These are phyloP conservation scores for Eucalyptus curtisii DNA, from an alignment of 345 rosid genomes.

Conservation along the genomic window DNA sequence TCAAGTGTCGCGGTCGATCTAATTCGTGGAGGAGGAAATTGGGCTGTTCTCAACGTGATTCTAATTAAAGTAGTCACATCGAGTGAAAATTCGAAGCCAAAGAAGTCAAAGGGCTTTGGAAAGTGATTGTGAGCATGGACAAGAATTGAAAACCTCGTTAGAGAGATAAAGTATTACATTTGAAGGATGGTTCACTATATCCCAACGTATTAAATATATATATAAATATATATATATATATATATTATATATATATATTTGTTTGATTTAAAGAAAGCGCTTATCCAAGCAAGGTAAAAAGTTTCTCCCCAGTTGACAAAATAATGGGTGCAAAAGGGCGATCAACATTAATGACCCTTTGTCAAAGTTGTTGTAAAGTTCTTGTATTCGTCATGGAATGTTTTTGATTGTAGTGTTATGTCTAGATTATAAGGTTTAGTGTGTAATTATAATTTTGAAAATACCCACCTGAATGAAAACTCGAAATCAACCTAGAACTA, in stretches of 20 bases:
- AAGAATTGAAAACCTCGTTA: not conserved
- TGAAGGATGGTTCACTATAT: not conserved
- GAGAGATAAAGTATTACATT: fast-evolving
- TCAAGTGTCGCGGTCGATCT: not conserved
- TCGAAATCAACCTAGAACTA: not conserved
- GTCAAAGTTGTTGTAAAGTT: not conserved
- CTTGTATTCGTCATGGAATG: not conserved
- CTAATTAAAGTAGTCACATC: not conserved
- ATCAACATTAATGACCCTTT: not conserved
- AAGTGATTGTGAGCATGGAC: fast-evolving
- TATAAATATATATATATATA: too few relatives aligned
- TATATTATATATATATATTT: too few relatives aligned
- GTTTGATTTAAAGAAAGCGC: too few relatives aligned
- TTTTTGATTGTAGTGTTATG: not conserved
- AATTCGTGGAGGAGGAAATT: not conserved
- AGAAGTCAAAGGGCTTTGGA: not conserved
- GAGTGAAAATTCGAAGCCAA: not conserved
- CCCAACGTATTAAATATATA: too few relatives aligned
- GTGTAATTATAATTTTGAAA: not conserved
- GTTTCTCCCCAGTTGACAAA: not conserved
- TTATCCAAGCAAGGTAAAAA: too few relatives aligned
- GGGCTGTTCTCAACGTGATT: not conserved
- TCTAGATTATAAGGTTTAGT: not conserved
- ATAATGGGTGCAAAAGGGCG: fast-evolving
- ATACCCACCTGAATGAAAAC: fast-evolving